Conservation (phyloP, 176 grass and related monocot genomes). For the Triticum dicoccoides region DNA sequence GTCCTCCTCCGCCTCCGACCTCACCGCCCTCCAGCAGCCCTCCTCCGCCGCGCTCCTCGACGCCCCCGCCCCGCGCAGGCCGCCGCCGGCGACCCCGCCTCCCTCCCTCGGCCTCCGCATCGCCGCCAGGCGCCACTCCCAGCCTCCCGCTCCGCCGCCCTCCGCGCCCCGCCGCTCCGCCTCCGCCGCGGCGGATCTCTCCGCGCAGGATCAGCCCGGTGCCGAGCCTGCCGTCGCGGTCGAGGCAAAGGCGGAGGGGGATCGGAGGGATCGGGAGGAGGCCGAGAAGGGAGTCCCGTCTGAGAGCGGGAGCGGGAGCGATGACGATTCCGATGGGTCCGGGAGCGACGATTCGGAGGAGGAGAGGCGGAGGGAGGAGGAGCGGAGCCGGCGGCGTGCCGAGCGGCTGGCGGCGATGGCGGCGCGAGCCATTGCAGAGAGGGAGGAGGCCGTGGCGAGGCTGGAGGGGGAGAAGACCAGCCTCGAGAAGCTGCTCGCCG, state of each 20-base stretch:
- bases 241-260: constrained; percentile 11
- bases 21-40: constrained; percentile 22
- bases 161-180: constrained; percentile 39
- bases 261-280: constrained; percentile 4
- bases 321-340: constrained; percentile 40
- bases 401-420: constrained; percentile 57
- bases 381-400: constrained; percentile 58
- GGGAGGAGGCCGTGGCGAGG: constrained; percentile 61
- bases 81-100: constrained; percentile 20
- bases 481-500: constrained; percentile 77
- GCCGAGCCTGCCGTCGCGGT: neutral
- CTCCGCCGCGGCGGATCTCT: constrained; percentile 30
- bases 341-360: constrained; percentile 75
- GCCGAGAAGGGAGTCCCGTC: neutral
- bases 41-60: constrained; percentile 19
- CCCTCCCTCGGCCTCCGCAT: constrained; percentile 53
- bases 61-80: constrained; percentile 10
- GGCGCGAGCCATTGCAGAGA: constrained; percentile 65
- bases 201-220: constrained; percentile 19
- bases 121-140: constrained; percentile 22
- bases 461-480: constrained; percentile 68
- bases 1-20: constrained; percentile 49
- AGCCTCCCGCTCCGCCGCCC: constrained; percentile 3
- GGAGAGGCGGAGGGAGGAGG: constrained; percentile 71
- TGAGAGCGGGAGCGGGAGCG: constrained; percentile 40